phyloP scores from a whole-genome alignment of 208 protist genomes.

The Wallacemonas sp. region DNA sequence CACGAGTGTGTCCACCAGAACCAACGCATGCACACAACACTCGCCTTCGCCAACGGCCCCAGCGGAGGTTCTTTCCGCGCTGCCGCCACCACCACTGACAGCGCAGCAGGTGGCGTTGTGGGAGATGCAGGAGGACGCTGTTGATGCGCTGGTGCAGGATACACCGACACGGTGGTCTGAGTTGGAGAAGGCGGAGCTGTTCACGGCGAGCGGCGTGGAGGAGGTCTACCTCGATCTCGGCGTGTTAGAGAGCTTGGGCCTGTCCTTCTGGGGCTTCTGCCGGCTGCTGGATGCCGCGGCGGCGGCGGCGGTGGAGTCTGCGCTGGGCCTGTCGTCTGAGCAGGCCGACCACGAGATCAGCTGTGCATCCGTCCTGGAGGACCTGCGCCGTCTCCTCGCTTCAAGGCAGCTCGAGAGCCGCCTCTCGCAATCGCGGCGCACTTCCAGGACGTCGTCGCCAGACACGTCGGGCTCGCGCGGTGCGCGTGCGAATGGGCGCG shows the following conservation, averaged over 20 bases:
- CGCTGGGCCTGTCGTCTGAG: conserved; percentile 39
- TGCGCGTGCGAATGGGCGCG: too few species aligned
- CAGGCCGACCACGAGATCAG: conserved; percentile 38
- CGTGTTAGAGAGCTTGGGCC: conserved; percentile 53
- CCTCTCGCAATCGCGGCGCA: too few species aligned
- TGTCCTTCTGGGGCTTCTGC: conserved; percentile 67
- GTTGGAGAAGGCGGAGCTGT: conserved; percentile 18
- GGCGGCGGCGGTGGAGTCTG: conserved; percentile 42
- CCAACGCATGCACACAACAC: too few species aligned
- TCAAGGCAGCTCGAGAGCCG: background rate
- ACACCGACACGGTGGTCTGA: background rate
- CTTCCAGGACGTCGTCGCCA: too few species aligned
- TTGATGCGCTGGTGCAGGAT: conserved; percentile 27
- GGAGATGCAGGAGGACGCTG: conserved; percentile 20
- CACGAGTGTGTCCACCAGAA: too few species aligned
- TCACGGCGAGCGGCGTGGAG: conserved; percentile 49
- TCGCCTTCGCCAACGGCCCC: too few species aligned
- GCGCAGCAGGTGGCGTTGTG: background rate
- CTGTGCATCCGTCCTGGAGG: conserved; percentile 44
- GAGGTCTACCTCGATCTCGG: conserved; percentile 59
- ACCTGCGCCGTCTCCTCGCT: conserved; percentile 27
- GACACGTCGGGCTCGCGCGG: too few species aligned
- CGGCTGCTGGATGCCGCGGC: conserved; percentile 40
- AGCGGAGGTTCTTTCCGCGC: too few species aligned
- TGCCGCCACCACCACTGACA: background rate